These are phyloP conservation scores for carrot (Daucus carota) DNA, from an alignment of 129 eudicot species.

Conservation along the genomic window DNA sequence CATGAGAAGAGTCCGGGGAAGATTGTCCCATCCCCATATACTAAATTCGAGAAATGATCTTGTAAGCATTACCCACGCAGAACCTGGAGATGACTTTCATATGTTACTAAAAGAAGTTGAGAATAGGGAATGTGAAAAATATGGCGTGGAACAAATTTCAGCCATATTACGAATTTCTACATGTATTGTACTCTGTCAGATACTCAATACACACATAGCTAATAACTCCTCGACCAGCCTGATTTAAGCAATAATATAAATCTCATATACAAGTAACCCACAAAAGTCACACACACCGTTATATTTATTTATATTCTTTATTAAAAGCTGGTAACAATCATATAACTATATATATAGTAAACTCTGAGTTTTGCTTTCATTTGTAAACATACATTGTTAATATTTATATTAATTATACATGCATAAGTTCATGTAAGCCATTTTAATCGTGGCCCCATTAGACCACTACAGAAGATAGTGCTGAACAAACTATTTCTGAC, in stretches of 20 bases:
- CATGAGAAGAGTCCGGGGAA: conserved; percentile 94
- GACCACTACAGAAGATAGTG: no score
- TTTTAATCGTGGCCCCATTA: no score
- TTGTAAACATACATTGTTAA: no score
- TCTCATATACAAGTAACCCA: background rate
- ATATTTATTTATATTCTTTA: background rate
- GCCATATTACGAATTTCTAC: background rate
- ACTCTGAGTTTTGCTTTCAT: background rate
- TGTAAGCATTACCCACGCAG: conserved; percentile 81
- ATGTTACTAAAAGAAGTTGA: background rate
- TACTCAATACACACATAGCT: background rate
- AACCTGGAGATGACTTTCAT: conserved; percentile 43
- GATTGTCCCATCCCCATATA: conserved; percentile 98
- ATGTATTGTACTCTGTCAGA: background rate
- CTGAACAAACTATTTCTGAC: no score
- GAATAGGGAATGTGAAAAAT: background rate
- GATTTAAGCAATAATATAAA: background rate
- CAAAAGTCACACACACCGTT: background rate
- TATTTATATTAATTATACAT: background rate
- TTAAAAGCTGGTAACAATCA: background rate
- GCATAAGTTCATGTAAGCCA: background rate
- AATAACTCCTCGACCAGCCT: background rate
- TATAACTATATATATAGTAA: no score
- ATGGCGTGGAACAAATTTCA: background rate
- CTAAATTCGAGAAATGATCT: conserved; percentile 86